phyloP scores from a whole-genome alignment of 108 stramenopile species.

The Nitzschia sp. region DNA sequence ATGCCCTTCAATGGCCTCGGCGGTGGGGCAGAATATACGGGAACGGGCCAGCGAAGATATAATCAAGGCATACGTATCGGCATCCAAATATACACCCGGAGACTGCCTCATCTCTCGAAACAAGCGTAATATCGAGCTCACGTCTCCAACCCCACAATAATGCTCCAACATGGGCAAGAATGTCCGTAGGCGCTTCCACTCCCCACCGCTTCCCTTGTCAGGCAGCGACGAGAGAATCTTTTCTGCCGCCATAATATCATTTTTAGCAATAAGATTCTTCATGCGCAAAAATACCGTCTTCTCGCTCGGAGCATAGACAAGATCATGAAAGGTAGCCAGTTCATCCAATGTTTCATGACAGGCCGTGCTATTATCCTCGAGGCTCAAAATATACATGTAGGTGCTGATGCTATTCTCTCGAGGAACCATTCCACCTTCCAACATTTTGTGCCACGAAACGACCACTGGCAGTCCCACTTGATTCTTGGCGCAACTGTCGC shows the following conservation, averaged over 20 bases:
- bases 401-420: conserved; percentile 45
- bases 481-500: conserved; percentile 50
- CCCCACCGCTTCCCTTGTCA: neutral
- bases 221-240: conserved; percentile 40
- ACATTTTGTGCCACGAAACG: conserved; percentile 61
- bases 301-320: conserved; percentile 70
- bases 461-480: conserved; percentile 18
- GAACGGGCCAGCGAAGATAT: conserved; percentile 61
- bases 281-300: conserved; percentile 73
- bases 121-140: conserved; percentile 54
- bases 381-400: conserved; percentile 57
- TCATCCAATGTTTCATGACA: conserved; percentile 45
- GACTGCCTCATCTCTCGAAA: conserved; percentile 61
- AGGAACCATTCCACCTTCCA: conserved; percentile 45
- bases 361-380: neutral
- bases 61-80: conserved; percentile 67
- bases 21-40: conserved; percentile 54
- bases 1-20: conserved; percentile 47
- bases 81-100: conserved; percentile 59
- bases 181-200: conserved; percentile 52
- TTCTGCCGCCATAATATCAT: conserved; percentile 72
- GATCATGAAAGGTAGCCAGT: conserved; percentile 78
- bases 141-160: conserved; percentile 60
- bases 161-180: conserved; percentile 73
- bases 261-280: conserved; percentile 58